Percentiles rank a stretch among this genome's conserved stretches.
Evolutionary conservation across 176 grass and related monocot genomes (phyloP).

Genomic region (Luzula sylvatica): DNA sequence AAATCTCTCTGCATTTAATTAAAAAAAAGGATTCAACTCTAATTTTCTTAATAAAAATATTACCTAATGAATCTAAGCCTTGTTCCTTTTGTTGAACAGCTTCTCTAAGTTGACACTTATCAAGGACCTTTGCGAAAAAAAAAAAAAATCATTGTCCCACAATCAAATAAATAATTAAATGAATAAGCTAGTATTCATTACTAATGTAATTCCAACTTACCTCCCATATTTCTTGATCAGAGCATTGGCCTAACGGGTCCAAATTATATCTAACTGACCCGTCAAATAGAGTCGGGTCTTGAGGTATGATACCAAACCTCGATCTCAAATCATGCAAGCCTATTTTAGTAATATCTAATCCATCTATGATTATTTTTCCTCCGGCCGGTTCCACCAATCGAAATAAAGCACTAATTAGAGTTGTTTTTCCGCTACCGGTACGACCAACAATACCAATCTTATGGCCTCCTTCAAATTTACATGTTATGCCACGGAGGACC

Average conservation of each 20-base stretch:
- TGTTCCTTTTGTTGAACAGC: constrained; percentile 72
- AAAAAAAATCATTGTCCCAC: too few relatives aligned
- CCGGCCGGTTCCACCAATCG: constrained; percentile 71
- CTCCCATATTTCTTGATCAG: constrained; percentile 69
- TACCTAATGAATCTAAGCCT: constrained; percentile 70
- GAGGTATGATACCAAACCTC: constrained; percentile 78
- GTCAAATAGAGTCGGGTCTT: constrained; percentile 77
- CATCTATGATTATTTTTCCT: constrained; percentile 67
- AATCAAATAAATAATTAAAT: too few relatives aligned
- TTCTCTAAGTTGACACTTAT: too few relatives aligned
- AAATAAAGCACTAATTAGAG: too few relatives aligned
- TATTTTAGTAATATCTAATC: constrained; percentile 43
- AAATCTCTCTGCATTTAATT: too few relatives aligned
- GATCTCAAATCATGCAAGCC: too few relatives aligned
- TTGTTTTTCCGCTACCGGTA: constrained; percentile 89
- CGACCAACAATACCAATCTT: constrained; percentile 91
- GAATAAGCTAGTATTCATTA: too few relatives aligned
- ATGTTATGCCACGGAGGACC: constrained; percentile 66
- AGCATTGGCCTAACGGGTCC: too few relatives aligned
- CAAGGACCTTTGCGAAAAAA: constrained; percentile 42
- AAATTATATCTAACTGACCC: too few relatives aligned
- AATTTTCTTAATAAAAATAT: too few relatives aligned
- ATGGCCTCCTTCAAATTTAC: constrained; percentile 61
- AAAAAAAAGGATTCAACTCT: too few relatives aligned
- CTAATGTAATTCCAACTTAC: constrained; percentile 22